Evolutionary conservation across 176 grass and related monocot genomes (phyloP).

Genomic region (Oryza australiensis): DNA sequence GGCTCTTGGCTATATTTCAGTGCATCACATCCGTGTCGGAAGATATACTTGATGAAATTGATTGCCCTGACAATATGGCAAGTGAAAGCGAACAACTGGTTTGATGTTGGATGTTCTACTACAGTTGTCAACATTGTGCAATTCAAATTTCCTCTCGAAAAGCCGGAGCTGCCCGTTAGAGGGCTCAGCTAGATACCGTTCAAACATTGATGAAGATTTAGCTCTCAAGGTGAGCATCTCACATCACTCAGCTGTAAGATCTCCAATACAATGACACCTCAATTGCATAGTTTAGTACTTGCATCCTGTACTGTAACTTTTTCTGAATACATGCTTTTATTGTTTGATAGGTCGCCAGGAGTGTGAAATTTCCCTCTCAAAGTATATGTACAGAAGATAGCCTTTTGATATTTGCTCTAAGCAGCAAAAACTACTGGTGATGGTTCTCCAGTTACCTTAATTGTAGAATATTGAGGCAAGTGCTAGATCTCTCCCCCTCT

Average conservation of each 20-base stretch:
- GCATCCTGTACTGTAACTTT: not conserved
- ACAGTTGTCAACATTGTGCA: constrained; percentile 94
- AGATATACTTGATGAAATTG: constrained; percentile 50
- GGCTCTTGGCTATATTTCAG: constrained; percentile 95
- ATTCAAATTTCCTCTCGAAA: constrained; percentile 90
- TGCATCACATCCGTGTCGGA: constrained; percentile 88
- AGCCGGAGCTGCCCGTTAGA: constrained; percentile 84
- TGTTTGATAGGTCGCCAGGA: constrained; percentile 82
- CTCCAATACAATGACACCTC: not conserved
- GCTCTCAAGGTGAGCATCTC: constrained; percentile 74
- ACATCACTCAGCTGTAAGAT: constrained; percentile 12
- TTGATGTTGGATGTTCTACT: constrained; percentile 91
- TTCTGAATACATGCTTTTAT: constrained; percentile 40
- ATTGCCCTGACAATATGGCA: constrained; percentile 31
- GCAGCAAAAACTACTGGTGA: constrained; percentile 16
- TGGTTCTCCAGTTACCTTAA: constrained; percentile 24
- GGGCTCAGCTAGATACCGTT: constrained; percentile 77
- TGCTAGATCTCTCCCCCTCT: not conserved
- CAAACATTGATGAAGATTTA: constrained; percentile 91
- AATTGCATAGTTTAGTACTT: not conserved
- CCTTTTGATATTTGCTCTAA: constrained; percentile 23
- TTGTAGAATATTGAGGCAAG: constrained; percentile 21
- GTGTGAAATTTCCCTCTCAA: constrained; percentile 77
- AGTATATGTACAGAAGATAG: constrained; percentile 98
- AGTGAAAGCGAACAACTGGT: constrained; percentile 34